Conservation (phyloP, 2,329 filamentous ascomycete genomes). For the Eutypa lata region DNA sequence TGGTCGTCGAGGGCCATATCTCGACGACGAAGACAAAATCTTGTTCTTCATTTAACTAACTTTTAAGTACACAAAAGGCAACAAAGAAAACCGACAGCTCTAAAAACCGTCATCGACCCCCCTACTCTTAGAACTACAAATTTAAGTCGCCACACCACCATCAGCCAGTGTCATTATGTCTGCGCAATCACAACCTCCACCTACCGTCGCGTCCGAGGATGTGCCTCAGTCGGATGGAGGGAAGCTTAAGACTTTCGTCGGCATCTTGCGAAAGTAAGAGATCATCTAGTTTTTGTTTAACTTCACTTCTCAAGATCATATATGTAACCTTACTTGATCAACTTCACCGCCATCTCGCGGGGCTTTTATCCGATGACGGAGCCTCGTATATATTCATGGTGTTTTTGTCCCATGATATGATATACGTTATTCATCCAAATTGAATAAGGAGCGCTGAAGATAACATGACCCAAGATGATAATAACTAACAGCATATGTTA, state of each 20-base stretch:
- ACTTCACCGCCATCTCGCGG: conserved; percentile 1
- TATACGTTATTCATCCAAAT: no score
- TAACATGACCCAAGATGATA: no score
- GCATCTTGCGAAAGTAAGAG: conserved; percentile 83
- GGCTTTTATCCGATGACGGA: background rate
- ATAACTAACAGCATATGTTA: background rate
- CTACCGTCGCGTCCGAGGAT: conserved; percentile 25
- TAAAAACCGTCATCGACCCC: no score
- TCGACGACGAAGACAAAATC: no score
- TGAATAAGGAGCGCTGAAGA: no score
- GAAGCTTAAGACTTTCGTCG: conserved; percentile 84
- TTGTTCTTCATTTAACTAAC: no score
- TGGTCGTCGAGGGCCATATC: no score
- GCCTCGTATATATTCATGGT: background rate
- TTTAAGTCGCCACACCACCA: background rate
- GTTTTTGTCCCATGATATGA: background rate
- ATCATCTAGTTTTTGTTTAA: background rate
- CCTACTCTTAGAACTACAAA: no score
- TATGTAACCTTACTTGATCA: background rate
- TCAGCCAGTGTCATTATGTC: conserved; percentile 22
- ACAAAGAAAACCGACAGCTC: no score
- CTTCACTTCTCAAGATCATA: conserved; percentile 1
- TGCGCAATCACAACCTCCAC: conserved; percentile 23
- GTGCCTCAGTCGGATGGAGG: conserved; percentile 68
- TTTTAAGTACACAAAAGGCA: no score